Evolutionary conservation across 768 basidiomycete species (phyloP).

Genomic region (Lentinus tigrinus): DNA sequence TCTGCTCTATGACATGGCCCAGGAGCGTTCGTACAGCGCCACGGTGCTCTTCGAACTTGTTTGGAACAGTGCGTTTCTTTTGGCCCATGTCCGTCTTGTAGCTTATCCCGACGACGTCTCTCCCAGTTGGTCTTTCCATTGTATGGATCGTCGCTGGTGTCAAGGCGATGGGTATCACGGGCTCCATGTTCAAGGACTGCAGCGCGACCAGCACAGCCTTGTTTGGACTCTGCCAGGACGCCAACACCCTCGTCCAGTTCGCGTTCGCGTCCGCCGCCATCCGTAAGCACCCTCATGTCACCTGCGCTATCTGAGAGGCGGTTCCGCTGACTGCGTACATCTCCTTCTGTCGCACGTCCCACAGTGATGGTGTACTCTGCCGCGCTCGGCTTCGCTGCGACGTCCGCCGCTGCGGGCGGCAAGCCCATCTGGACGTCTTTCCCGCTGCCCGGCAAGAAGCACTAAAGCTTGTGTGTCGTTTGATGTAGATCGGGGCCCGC

Average conservation of each 20-base stretch:
- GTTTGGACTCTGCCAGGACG: not conserved
- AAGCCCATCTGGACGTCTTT: not conserved
- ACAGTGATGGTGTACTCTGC: not conserved
- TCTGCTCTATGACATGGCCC: constrained; percentile 1
- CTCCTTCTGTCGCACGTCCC: not conserved
- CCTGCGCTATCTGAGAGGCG: not conserved
- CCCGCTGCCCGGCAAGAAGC: not conserved
- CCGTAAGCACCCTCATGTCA: not conserved
- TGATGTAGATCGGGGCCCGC: not conserved
- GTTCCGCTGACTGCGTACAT: not conserved
- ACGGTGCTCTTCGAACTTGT: not conserved
- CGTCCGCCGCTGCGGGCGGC: not conserved
- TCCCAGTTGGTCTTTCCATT: not conserved
- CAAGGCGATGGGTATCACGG: not conserved
- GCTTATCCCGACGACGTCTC: not conserved
- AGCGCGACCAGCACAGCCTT: not conserved
- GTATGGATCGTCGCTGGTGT: not conserved
- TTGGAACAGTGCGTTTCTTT: not conserved
- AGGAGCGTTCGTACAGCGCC: not conserved
- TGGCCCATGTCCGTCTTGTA: not conserved
- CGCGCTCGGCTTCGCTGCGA: not conserved
- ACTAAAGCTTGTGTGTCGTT: not conserved
- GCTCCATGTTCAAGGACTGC: not conserved
- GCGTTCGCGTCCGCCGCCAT: not conserved
- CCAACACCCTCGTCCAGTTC: not conserved